These are phyloP conservation scores for Pythium chondricola DNA, from an alignment of 352 stramenopile genomes.

Conservation along the genomic window DNA sequence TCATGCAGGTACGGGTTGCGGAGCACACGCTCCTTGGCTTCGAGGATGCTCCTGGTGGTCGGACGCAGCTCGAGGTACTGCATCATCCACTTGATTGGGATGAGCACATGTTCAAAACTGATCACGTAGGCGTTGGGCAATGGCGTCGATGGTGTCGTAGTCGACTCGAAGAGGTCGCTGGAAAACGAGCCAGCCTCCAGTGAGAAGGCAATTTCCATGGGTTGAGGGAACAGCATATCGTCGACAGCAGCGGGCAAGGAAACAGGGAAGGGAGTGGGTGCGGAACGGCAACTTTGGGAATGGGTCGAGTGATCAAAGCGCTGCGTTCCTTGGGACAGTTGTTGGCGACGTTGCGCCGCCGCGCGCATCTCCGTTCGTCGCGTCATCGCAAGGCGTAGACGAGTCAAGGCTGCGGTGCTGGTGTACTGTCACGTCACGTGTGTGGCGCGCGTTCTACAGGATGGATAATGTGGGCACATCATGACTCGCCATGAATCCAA, in stretches of 20 bases:
- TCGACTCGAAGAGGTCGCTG: constrained; percentile 14
- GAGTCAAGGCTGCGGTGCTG: no score
- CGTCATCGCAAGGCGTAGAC: no score
- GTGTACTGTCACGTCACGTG: no score
- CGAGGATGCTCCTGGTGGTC: constrained; percentile 28
- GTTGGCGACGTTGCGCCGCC: background rate
- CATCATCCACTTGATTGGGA: constrained; percentile 57
- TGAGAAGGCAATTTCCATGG: constrained; percentile 22
- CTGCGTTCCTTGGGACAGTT: background rate
- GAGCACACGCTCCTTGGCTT: constrained; percentile 42
- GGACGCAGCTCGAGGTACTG: constrained; percentile 42
- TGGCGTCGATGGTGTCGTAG: background rate
- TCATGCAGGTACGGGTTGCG: constrained; percentile 38
- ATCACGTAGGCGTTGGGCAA: constrained; percentile 56
- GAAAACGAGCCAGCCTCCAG: constrained; percentile 17
- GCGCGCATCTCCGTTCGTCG: background rate
- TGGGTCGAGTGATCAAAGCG: background rate
- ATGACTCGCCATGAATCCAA: constrained; percentile 6
- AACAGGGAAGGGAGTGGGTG: background rate
- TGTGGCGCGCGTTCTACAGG: no score
- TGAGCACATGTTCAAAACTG: constrained; percentile 64
- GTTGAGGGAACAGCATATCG: constrained; percentile 15
- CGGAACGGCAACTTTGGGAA: constrained; percentile 1
- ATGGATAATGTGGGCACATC: no score
- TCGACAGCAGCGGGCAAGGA: background rate